Evolutionary conservation across 75 land plant species (phyloP), one percentile per base, ranked within the genome.

Genomic region (Adiantum capillusveneris): DNA sequence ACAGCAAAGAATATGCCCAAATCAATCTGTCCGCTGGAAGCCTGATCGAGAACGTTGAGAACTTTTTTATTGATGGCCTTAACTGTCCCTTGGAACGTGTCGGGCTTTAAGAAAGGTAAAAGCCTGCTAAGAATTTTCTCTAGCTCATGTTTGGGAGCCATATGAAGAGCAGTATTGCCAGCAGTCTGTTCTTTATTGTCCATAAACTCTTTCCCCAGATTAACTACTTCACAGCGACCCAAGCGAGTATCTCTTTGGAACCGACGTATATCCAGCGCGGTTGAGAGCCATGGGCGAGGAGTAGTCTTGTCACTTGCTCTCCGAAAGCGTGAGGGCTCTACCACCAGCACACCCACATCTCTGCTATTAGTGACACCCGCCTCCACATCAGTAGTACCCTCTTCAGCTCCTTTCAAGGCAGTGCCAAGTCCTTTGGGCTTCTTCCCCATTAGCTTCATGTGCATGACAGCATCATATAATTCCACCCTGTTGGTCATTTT

Each of bases 401-500:
- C 9, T 34, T 34, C 37, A 5, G 37, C 37, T 9, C 37, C 37
- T 34, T 34, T 34, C n/a, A n/a, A n/a, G n/a, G n/a, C n/a, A n/a
- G n/a, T n/a, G n/a, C n/a, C n/a, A n/a, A n/a, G n/a, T n/a, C 59
- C 52, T 14, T 21, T 46, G 71, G 82, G 85, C 42, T 80, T 60
- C 55, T 77, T 90, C 17, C 50, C 22, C 50, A 21, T 18, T 42
- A 58, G 78, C 78, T 86, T 89, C 68, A 94, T 53, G 58, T 94
- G 90, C 7, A 64, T 65, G 71, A 94, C 77, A 7, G 96, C 96
- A 77, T 90, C 96, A 64, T 90, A 85, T 31, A 94, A 56, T 37
- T 90, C 98, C 49, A 86, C 79, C 69, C 96, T 58, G 36, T 94
- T 86, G 0, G 96, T 90, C 96, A 86, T 85, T 65, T 86, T 90